Percentiles rank a stretch among this genome's conserved stretches.
These are phyloP conservation scores for Picochlorum sp. DNA, from an alignment of 139 green algal genomes.

Conservation along the genomic window DNA sequence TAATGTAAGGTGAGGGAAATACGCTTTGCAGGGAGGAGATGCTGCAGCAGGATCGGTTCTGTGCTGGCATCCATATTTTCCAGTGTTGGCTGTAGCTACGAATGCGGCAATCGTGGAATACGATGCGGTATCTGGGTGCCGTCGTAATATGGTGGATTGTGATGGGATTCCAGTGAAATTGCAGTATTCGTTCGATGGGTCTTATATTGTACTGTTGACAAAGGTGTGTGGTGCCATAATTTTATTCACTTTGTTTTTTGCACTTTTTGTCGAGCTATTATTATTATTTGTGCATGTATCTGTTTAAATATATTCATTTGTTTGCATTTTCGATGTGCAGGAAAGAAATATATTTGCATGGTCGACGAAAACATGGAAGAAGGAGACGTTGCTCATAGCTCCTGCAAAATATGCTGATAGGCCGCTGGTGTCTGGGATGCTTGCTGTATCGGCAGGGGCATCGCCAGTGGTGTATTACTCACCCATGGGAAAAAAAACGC, in stretches of 20 bases:
- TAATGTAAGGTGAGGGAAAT: background rate
- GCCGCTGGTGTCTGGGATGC: slow-evolving; percentile 8
- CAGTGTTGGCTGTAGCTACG: slow-evolving; percentile 6
- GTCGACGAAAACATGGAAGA: slow-evolving; percentile 14
- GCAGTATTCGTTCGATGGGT: slow-evolving; percentile 11
- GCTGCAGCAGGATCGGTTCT: background rate
- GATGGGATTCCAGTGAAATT: slow-evolving; percentile 13
- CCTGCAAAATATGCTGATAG: slow-evolving; percentile 16
- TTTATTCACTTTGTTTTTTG: background rate
- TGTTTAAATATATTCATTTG: background rate
- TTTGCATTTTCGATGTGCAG: background rate
- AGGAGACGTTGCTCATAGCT: slow-evolving; percentile 5
- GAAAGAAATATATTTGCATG: slow-evolving; percentile 21
- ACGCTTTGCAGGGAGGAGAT: background rate
- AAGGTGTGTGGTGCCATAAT: slow-evolving; percentile 2
- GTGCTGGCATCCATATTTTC: slow-evolving; percentile 4
- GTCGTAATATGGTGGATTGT: slow-evolving; percentile 16
- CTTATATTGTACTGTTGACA: slow-evolving; percentile 14
- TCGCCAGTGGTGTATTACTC: slow-evolving; percentile 19
- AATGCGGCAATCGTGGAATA: slow-evolving; percentile 14
- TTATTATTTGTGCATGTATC: background rate
- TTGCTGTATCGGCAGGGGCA: slow-evolving; percentile 15
- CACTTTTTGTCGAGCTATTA: background rate
- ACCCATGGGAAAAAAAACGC: slow-evolving; percentile 19
- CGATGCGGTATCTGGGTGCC: slow-evolving; percentile 20